Evolutionary conservation across 257 asterid genomes (phyloP).

Genomic region (Gentiana straminea): DNA sequence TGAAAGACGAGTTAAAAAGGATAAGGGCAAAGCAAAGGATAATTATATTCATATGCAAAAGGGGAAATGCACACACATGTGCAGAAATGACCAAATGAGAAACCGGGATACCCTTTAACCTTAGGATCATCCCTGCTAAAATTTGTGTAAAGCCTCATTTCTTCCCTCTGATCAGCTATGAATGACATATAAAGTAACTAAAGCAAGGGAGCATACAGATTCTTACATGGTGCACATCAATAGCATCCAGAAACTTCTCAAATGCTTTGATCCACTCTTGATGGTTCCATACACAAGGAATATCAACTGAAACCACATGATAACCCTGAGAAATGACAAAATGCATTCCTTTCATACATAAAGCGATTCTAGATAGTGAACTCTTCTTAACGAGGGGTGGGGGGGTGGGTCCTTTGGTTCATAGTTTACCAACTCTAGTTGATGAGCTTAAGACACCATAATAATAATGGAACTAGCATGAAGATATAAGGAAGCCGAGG

Average conservation of each 20-base stretch:
- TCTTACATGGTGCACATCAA: conserved; percentile 96
- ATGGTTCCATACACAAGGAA: conserved; percentile 90
- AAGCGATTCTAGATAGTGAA: too few relatives aligned
- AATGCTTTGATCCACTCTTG: conserved; percentile 93
- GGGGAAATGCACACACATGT: too few relatives aligned
- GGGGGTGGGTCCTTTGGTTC: too few relatives aligned
- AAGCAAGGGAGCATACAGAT: conserved; percentile 7
- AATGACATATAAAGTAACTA: neutral
- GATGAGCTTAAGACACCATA: too few relatives aligned
- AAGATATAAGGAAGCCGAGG: neutral
- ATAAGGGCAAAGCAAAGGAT: too few relatives aligned
- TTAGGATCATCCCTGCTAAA: too few relatives aligned
- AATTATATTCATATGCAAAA: too few relatives aligned
- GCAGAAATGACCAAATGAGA: too few relatives aligned
- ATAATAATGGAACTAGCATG: neutral
- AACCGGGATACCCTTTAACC: too few relatives aligned
- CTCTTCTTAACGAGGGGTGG: too few relatives aligned
- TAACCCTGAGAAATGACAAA: conserved; percentile 56
- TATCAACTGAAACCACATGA: conserved; percentile 91
- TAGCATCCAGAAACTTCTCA: conserved; percentile 93
- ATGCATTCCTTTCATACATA: neutral
- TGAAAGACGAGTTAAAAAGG: too few relatives aligned
- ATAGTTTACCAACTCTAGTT: too few relatives aligned
- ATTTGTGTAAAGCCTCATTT: neutral
- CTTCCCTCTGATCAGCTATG: neutral